Conservation (phyloP, 139 green algal genomes). For the Tetradesmus lagerheimii region DNA sequence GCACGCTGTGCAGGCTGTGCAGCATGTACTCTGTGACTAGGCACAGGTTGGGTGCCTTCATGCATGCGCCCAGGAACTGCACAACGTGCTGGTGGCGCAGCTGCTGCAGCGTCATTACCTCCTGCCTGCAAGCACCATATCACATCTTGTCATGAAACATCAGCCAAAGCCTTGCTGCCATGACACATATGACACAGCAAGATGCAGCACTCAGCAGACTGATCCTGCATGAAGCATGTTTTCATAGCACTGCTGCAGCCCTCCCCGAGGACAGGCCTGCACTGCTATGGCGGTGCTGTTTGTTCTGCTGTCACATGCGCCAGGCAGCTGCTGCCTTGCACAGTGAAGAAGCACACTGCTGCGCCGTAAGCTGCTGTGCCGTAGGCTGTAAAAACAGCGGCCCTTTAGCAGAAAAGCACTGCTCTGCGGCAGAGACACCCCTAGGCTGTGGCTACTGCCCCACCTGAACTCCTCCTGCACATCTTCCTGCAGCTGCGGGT, state of each 20-base stretch:
- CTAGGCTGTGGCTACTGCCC: not conserved
- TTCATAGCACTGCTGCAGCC: not conserved
- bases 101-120: slow-evolving; percentile 73
- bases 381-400: too few species aligned
- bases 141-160: not conserved
- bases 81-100: slow-evolving; percentile 78
- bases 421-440: too few species aligned
- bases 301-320: too few species aligned
- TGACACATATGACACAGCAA: too few species aligned
- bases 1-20: slow-evolving; percentile 65
- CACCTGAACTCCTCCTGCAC: slow-evolving; percentile 54
- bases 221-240: not conserved
- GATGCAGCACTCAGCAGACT: too few species aligned
- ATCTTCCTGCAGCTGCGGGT: slow-evolving; percentile 64
- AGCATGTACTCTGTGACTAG: slow-evolving; percentile 80
- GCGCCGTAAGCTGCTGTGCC: too few species aligned
- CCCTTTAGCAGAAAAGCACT: too few species aligned
- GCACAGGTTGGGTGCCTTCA: slow-evolving; percentile 59
- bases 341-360: not conserved
- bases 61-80: slow-evolving; percentile 74
- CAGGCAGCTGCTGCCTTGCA: not conserved
- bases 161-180: not conserved
- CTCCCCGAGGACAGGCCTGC: not conserved
- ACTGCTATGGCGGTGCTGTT: slow-evolving; percentile 18
- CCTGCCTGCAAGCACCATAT: slow-evolving; percentile 49